Conservation (phyloP, 495 filamentous ascomycete genomes). For the Tuber borchii region DNA sequence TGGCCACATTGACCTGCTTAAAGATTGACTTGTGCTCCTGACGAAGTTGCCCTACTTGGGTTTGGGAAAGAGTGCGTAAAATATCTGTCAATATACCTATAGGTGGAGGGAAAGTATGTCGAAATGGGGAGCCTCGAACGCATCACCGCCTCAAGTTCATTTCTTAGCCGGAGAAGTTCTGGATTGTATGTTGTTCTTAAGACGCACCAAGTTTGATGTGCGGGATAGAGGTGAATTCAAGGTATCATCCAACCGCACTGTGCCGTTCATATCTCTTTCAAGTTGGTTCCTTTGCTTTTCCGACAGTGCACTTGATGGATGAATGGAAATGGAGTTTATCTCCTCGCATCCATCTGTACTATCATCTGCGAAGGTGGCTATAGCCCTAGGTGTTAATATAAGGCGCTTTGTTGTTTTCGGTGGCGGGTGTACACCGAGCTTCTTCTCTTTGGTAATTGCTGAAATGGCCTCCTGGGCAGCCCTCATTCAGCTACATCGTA, state of each 20-base stretch:
- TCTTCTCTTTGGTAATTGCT: conserved; percentile 3
- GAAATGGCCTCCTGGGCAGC: not conserved
- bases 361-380: conserved; percentile 14
- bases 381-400: no score
- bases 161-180: conserved; percentile 26
- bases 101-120: conserved; percentile 58
- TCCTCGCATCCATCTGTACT: conserved; percentile 22
- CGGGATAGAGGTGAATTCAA: conserved; percentile 29
- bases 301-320: conserved; percentile 11
- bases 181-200: conserved; percentile 18
- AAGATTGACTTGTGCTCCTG: conserved; percentile 83
- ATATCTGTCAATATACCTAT: conserved; percentile 70
- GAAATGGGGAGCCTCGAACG: not conserved
- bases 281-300: conserved; percentile 22
- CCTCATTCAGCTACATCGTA: no score
- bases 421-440: not conserved
- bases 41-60: conserved; percentile 76
- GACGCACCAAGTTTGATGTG: conserved; percentile 21
- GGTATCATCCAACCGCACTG: conserved; percentile 21
- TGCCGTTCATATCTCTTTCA: conserved; percentile 13
- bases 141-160: conserved; percentile 7
- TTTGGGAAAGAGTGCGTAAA: conserved; percentile 72
- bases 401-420: not conserved
- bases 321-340: conserved; percentile 2
- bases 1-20: conserved; percentile 86